Evolutionary conservation across 768 basidiomycete species (phyloP), one percentile per base, ranked within the genome.

Genomic region (Amanita rubescens): DNA sequence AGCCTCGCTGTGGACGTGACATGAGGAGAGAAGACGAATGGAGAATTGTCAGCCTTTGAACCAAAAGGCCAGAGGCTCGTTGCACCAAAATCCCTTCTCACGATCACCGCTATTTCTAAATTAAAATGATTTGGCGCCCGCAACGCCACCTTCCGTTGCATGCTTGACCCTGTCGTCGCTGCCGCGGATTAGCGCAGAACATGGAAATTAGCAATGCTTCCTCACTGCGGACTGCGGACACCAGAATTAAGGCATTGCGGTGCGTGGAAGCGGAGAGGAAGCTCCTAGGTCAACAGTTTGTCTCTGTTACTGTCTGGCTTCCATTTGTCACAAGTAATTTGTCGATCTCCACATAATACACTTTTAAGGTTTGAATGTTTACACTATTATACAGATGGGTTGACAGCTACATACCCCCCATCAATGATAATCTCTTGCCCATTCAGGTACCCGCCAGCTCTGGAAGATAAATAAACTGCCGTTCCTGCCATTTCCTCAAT

Each of bases 371-470:
- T n/a, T n/a, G n/a, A n/a, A n/a, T n/a, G n/a, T n/a, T 42, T 42
- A 42, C 19, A 11, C 44, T 46, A 39, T 19, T 64, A 55, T 3
- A 63, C 69, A 1, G 82, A 70, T 30, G 89, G 89, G 62, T 91
- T 92, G 37, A 89, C 85, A 12, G 84, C 76, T 1, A 80, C 51
- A 63, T 78, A 88, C 0, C 88, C 86, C 25, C 90, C 89, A 60
- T 92, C 89, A 33, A 90, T 76, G 15, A 82, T 69, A 39, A 92
- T 75, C 63, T 90, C 85, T 62, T 90, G 88, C 11, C 89, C 89
- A 57, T 85, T 86, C 57, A 78, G 80, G 63, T 88, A 91, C 25
- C 74, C 80, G 32, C 86, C 87, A 2, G 87, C 85, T 9, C 72
- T 77, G 9, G 87, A 88, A 6, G 78, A 84, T 5, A 92, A 76